These are phyloP conservation scores for Dentipellis sp. DNA, from an alignment of 768 basidiomycete genomes.

Conservation along the genomic window DNA sequence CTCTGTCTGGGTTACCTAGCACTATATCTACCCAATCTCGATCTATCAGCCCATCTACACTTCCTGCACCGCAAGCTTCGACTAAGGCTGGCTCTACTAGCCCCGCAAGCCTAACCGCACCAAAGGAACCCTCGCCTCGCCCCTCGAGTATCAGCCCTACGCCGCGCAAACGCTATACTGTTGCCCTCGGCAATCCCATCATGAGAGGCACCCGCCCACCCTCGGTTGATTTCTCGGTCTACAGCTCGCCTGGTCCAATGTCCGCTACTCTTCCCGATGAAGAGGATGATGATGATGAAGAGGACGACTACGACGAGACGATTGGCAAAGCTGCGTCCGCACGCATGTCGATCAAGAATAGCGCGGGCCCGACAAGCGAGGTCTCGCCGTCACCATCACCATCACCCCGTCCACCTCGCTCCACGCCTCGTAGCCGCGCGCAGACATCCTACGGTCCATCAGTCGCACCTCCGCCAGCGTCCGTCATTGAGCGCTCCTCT, in stretches of 20 bases:
- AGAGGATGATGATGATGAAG: slow-evolving; percentile 21
- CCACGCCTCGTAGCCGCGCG: slow-evolving; percentile 24
- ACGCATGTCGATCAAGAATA: slow-evolving; percentile 16
- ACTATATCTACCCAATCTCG: slow-evolving; percentile 9
- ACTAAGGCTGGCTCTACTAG: background rate
- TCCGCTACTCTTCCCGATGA: slow-evolving; percentile 10
- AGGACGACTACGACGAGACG: slow-evolving; percentile 32
- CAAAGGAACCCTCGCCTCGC: slow-evolving; percentile 35
- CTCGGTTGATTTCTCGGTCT: slow-evolving; percentile 18
- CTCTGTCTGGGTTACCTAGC: slow-evolving; percentile 17
- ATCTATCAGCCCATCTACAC: slow-evolving; percentile 18
- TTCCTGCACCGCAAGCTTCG: background rate
- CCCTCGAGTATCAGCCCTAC: slow-evolving; percentile 58
- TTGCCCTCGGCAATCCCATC: slow-evolving; percentile 72
- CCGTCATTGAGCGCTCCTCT: background rate
- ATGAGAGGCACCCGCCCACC: slow-evolving; percentile 20
- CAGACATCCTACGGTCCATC: slow-evolving; percentile 2
- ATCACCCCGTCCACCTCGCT: slow-evolving; percentile 20
- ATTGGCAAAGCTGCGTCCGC: slow-evolving; percentile 53
- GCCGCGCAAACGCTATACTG: slow-evolving; percentile 72
- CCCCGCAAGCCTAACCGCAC: background rate
- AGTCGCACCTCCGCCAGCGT: background rate
- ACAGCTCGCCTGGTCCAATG: slow-evolving; percentile 14
- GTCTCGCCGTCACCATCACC: slow-evolving; percentile 6
- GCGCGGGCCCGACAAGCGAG: slow-evolving; percentile 25